Base-by-base conservation (phyloP, 768 basidiomycete species). In the Pulveroboletus ravenelii region DNA sequence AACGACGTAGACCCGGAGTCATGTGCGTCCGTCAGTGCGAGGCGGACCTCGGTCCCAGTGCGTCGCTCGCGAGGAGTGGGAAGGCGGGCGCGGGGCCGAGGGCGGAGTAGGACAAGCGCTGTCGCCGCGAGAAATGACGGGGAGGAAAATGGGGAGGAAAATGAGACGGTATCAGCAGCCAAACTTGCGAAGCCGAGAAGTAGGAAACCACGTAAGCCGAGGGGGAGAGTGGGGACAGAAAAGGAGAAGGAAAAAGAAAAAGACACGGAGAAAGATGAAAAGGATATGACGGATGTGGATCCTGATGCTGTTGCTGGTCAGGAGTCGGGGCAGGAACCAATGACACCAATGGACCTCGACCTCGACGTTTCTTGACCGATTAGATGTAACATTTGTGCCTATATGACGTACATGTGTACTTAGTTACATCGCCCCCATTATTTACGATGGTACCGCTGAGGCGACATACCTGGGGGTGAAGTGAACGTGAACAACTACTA, bases 1-100 rank as follows among this genome's bases (percentile, higher is more conserved):
- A 73, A 79, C 40, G 87, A 90, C 59, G 74, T 79, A 17, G 88
- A 89, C 51, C 71, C 62, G 40, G 72, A 76, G 23, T 73, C 78
- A 42, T 10, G 29, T 20, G 67, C 70, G 27, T 64, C 69, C 18
- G 50, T 54, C 18, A 51, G 57, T 41, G 43, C 58, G 42, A 61
- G 52, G 41, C 57, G 62, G 36, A 39, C 52, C 30, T 30, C 49
- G 10, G 45, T 30, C 7, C 39, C 42, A 10, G 55, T 9, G 32
- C 63, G 60, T 6, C 55, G 65, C 10, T 48, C 64, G 20, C 41
- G 68, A 23, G 63, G 63, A 5, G 8, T 49, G 12, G 64, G 62
- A 1, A 66, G 52, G n/a, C 62, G 67, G 14, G 52, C 58, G 8
- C 50, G 74, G 5, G 68, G 69, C 6, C 56, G 72, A 25, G 65